Base-by-base conservation (phyloP, 768 basidiomycete species). In the Phallus indusiatus region DNA sequence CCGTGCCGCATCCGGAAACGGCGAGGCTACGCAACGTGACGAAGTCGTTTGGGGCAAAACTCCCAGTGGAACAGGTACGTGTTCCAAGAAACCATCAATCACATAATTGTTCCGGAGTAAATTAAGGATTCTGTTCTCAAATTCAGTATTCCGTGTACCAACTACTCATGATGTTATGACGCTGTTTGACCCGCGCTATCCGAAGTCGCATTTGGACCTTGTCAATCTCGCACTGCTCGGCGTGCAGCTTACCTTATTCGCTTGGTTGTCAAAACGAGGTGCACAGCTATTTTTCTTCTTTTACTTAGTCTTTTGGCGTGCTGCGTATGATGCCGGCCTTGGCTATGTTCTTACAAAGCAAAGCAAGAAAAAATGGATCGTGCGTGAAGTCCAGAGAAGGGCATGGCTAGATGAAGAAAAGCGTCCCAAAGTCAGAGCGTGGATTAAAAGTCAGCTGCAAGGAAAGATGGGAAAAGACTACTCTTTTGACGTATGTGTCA, bases 381-480 rank as follows among this genome's bases (percentile, higher is more conserved):
- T 96, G 49, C 77, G 82, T 33, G 82, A 86, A 65, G 78, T 97
- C 1, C 81, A 88, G 59, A 75, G 78, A 4, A 73, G 83, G 21
- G 95, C 91, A 3, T 97, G 94, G 94, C 80, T 99, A n/a, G 93
- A 98, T 69, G 76, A 77, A 63, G 67, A 76, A 49, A 78, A 84
- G 20, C 72, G 76, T 22, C 89, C 92, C 0, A 70, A 65, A 7
- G 74, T 89, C 60, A 78, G 88, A 59, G 66, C 76, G 47, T 99
- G 96, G 96, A 90, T 96, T 67, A 79, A 85, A 62, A 78, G 78
- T 53, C 93, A 98, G 66, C 78, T 97, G 1, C 83, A 77, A 17
- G 90, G 86, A 18, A 97, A 96, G 76, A 94, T 97, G 91, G 94
- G 93, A 47, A 83, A 84, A 62, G 91, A 91, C 64, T 98, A 96